Evolutionary conservation across 2,329 filamentous ascomycete genomes (phyloP).

Genomic region (Helotiales sp.): DNA sequence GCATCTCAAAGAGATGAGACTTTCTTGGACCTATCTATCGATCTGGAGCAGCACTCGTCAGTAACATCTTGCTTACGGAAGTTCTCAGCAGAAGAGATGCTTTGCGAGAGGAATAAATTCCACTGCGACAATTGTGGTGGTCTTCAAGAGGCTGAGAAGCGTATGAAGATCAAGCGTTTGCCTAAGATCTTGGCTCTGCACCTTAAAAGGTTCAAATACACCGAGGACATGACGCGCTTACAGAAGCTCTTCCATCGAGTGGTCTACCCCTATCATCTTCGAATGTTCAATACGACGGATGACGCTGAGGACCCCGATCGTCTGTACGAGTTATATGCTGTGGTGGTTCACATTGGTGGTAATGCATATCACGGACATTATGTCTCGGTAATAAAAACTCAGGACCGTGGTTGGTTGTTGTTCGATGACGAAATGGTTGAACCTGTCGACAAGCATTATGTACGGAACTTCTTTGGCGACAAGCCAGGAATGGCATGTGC

Average conservation of each 20-base stretch:
- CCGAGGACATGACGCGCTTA: constrained; percentile 87
- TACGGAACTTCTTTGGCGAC: constrained; percentile 96
- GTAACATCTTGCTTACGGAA: constrained; percentile 94
- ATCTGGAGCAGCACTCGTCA: constrained; percentile 91
- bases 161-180: constrained; percentile 97
- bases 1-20: constrained; percentile 93
- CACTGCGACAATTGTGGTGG: constrained; percentile 97
- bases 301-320: constrained; percentile 92
- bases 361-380: constrained; percentile 98
- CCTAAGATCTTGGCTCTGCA: constrained; percentile 91
- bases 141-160: constrained; percentile 94
- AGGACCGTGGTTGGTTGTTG: constrained; percentile 91
- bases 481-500: constrained; percentile 88
- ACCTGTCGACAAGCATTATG: constrained; percentile 94
- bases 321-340: constrained; percentile 93
- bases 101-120: constrained; percentile 98
- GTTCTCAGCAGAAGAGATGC: constrained; percentile 97
- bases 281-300: constrained; percentile 96
- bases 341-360: constrained; percentile 95
- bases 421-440: constrained; percentile 99
- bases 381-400: constrained; percentile 95
- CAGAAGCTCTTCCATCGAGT: constrained; percentile 97
- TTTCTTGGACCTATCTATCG: constrained; percentile 93
- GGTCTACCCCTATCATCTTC: constrained; percentile 93
- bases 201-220: constrained; percentile 97